Evolutionary conservation across 495 filamentous ascomycete genomes (phyloP), one percentile per base, ranked within the genome.

Genomic region (Aspergillus hancockii): DNA sequence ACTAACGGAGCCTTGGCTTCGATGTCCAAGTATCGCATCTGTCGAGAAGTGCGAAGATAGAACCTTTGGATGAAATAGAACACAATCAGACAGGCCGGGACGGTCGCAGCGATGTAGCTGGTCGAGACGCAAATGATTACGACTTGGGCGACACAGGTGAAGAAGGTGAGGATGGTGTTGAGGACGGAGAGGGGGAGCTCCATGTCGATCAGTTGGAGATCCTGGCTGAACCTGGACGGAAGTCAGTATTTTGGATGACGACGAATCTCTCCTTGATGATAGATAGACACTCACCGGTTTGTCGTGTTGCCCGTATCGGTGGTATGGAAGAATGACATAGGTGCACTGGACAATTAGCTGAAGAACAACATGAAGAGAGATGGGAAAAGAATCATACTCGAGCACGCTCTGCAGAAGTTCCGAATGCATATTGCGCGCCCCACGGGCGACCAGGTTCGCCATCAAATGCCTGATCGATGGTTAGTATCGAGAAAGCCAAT

Each of bases 21-120:
- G 4, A 85, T 64, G 28, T 86, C 83, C 8, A 87, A 71, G 7
- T 84, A 66, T 14, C 84, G 79, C 0, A 87, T 64, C 60, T 86
- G 84, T 1, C 82, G 76, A 0, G 82, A 84, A 0, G 84, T 87
- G 6, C 78, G 74, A 0, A 88, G 74, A 58, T 88, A 88, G 25
- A 79, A 68, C 52, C 75, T 78, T 57, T 85, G 80, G 3, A 85
- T 70, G 8, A 76, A 30, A 38, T 78, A 84, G 6, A 82, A 58
- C 10, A 69, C 60, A 4, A 77, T 23, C 14, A 75, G 30, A 9
- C 73, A 62, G 23, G 75, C 38, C 0, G 79, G 79, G 38, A 80
- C 71, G 3, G 73, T 61, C 32, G 75, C 69, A 0, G 75, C 79
- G 0, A 65, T 63, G 58, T 75, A 82, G 2, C 40, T 50, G 1